Evolutionary conservation across 225 moss, liverwort and hornwort genomes (phyloP), one percentile per base, ranked within the genome.

Genomic region (Thuidium tamariscinum): DNA sequence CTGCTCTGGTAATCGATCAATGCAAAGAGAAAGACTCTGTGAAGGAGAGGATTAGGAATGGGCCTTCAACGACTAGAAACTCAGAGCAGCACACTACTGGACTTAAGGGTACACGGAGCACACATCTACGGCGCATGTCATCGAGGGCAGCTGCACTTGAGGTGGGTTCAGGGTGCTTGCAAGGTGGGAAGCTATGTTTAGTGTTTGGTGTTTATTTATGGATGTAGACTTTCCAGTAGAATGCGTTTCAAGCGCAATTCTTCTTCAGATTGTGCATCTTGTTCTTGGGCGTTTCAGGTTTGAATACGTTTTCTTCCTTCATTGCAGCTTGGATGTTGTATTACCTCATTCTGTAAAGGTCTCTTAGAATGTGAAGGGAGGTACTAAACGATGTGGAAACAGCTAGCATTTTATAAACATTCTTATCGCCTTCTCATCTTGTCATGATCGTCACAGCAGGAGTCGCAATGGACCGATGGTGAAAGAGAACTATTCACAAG

Each of bases 401-500:
- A 81, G 34, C 27, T 54, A 55, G 60, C 61, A 79, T 44, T 85
- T 42, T 77, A 30, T 27, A 16, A 49, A 68, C 34, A 42, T 13
- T 60, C 25, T 41, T 46, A 46, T 32, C 29, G 16, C 67, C 54
- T 57, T n/a, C 64, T 70, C 48, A 63, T 42, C 26, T 72, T 18
- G 49, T 9, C 25, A 10, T 73, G 73, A 63, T 49, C 62, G 66
- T 85, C 75, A 83, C 85, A 89, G 86, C 89, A 91, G 84, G 93
- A 96, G 61, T 95, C 95, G 13, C 90, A 93, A 74, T 98, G 98
- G 98, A 94, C 93, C 54, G 96, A 96, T 82, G 75, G 54, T 60
- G 98, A 98, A 87, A 92, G 94, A 87, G 88, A 95, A n/a, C 88
- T 94, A 68, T 98, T 98, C 82, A 94, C 89, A 46, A 93, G 93